phyloP scores from a whole-genome alignment of 2,329 filamentous ascomycete genomes.

The Akanthomyces dipterigenus region DNA sequence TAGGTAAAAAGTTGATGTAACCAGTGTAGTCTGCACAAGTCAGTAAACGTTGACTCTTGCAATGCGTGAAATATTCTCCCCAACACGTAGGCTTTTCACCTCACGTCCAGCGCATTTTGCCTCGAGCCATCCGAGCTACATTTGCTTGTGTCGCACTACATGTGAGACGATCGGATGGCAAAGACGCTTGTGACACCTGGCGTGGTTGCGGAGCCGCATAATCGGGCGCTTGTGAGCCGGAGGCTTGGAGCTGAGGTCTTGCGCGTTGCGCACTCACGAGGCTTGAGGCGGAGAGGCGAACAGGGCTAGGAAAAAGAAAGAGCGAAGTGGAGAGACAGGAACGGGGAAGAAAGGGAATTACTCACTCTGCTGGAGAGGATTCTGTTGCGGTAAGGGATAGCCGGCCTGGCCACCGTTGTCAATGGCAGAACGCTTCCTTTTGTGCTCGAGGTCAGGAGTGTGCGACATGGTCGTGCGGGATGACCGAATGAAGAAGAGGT shows the following conservation, averaged over 20 bases:
- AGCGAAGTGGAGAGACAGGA: background rate
- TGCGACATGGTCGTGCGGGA: slow-evolving; percentile 7
- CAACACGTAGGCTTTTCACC: background rate
- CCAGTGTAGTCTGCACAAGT: slow-evolving; percentile 12
- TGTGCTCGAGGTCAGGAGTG: slow-evolving; percentile 13
- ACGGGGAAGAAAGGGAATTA: background rate
- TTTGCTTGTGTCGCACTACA: background rate
- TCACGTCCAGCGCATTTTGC: background rate
- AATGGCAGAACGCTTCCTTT: slow-evolving; percentile 11
- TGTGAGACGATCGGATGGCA: background rate
- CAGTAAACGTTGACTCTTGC: background rate
- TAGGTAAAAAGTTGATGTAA: slow-evolving; percentile 49
- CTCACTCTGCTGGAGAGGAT: background rate
- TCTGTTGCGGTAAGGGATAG: slow-evolving; percentile 5
- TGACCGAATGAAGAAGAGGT: background rate
- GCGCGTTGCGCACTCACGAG: background rate
- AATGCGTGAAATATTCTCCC: background rate
- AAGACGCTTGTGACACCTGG: background rate
- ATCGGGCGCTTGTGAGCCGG: background rate
- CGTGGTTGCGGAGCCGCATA: slow-evolving; percentile 2
- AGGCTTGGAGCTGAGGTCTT: slow-evolving; percentile 4
- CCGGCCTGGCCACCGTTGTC: background rate
- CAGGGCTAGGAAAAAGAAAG: background rate
- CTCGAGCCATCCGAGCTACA: background rate
- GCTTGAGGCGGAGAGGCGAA: background rate